Evolutionary conservation across 1,284 basidiomycete species (phyloP), one percentile per base, ranked within the genome.

Genomic region (Rhodotorula sp.): DNA sequence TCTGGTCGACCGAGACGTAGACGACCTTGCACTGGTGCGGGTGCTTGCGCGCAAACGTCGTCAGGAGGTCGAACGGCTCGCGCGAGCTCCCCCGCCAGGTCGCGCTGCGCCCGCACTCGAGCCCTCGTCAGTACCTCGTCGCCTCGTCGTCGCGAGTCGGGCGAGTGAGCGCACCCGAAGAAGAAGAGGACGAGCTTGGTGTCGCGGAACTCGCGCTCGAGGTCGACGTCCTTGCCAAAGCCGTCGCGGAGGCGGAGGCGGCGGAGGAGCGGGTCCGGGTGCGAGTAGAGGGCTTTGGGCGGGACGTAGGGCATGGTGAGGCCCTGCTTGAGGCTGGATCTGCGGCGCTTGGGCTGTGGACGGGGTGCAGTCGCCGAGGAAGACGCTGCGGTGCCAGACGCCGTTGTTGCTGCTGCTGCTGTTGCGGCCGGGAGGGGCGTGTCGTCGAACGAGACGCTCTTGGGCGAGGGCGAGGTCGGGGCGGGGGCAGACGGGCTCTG

Each of bases 1-100:
- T 77, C 13, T 79, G 75, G 67, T 82, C 82, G 52, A 82, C 78
- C 53, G 78, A 80, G 27, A 81, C 79, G 66, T 81, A 83, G 60
- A 83, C 66, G 48, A 79, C 75, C 70, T 81, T 82, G 73, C 79
- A 78, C 61, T 80, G 80, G 66, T 82, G 79, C 8, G 79, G 78
- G 57, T 81, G 79, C 14, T 56, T 19, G 10, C 74, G 61, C 57
- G 79, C 78, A 23, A 82, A 79, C 9, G 78, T 66, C 1, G 69
- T 62, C 48, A 81, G 80, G 46, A 64, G 53, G 16, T 74, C 57
- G 58, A 60, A 77, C 46, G 73, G 69, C n/a, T 74, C 71, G 17
- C 46, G 23, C n/a, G 53, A 45, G 17, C 50, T 59, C 21, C 69
- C 69, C 4, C 68, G 57, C 74, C 76, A 74, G 21, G 59, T 72